phyloP scores from a whole-genome alignment of 2,329 filamentous ascomycete genomes.

The Blastomyces silverae region DNA sequence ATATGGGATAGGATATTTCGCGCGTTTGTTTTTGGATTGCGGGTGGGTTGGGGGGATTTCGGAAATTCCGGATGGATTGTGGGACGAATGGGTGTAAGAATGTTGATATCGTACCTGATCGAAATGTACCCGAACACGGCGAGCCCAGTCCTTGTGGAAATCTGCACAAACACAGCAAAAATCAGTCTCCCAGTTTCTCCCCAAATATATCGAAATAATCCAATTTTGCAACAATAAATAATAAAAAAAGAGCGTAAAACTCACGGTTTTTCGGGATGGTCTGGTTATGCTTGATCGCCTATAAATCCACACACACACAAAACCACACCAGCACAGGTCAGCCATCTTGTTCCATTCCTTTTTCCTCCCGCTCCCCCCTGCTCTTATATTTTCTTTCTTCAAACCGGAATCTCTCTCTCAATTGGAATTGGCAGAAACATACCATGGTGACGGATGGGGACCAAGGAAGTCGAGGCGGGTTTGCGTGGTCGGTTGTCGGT shows the following conservation, averaged over 20 bases:
- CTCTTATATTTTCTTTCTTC: background rate
- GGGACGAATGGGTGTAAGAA: too few species aligned
- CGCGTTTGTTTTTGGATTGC: background rate
- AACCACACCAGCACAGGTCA: constrained; percentile 23
- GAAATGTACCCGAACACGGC: constrained; percentile 98
- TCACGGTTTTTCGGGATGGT: constrained; percentile 93
- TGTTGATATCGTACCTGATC: constrained; percentile 71
- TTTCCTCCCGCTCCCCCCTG: background rate
- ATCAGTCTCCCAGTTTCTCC: constrained; percentile 8
- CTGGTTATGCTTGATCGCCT: constrained; percentile 99
- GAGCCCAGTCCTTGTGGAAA: constrained; percentile 99
- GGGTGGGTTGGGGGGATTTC: background rate
- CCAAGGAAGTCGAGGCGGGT: constrained; percentile 39
- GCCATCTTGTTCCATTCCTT: background rate
- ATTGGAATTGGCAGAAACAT: constrained; percentile 25
- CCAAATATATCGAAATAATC: constrained; percentile 5
- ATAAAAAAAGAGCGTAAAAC: constrained; percentile 32
- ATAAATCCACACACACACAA: constrained; percentile 21
- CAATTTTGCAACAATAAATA: too few species aligned
- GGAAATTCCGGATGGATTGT: background rate
- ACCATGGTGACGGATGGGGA: constrained; percentile 50
- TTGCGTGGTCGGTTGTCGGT: constrained; percentile 39
- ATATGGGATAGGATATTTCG: background rate
- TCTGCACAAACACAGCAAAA: constrained; percentile 48
- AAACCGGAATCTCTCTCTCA: constrained; percentile 5